A percentile compares a stretch with the other conserved stretches of the same genome.
Conservation (phyloP, 352 stramenopile genomes). For the Phytophthora sansomeana region DNA sequence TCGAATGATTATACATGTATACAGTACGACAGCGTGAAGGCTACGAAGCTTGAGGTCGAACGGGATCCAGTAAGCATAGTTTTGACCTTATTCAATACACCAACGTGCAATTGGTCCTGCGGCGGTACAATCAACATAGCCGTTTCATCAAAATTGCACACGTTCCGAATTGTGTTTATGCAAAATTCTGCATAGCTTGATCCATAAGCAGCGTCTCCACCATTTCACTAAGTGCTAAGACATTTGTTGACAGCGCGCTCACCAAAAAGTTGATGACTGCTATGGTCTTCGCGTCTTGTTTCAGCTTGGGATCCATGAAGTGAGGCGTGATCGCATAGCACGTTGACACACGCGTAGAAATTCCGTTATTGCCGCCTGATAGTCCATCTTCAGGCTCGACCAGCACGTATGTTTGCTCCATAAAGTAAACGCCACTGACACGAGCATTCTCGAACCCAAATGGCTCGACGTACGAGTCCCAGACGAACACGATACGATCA, state of each 20-base stretch:
- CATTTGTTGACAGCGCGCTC: slow-evolving; percentile 39
- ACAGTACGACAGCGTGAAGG: no score
- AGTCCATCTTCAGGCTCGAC: slow-evolving; percentile 38
- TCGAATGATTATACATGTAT: no score
- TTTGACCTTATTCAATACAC: no score
- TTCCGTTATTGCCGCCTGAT: slow-evolving; percentile 13
- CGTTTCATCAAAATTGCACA: no score
- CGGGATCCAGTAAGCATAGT: no score
- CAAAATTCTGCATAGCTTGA: slow-evolving; percentile 17
- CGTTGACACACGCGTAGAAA: slow-evolving; percentile 53
- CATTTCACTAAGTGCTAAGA: slow-evolving; percentile 50
- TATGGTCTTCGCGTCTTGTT: slow-evolving; percentile 34
- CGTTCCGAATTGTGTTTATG: neutral
- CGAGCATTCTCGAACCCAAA: slow-evolving; percentile 55
- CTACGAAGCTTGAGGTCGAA: no score
- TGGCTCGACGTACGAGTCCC: slow-evolving; percentile 58
- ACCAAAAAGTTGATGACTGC: slow-evolving; percentile 56
- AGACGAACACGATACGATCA: slow-evolving; percentile 64
- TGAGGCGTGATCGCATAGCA: slow-evolving; percentile 59
- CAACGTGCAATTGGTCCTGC: no score
- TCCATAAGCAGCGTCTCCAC: slow-evolving; percentile 52
- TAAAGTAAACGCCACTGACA: slow-evolving; percentile 49
- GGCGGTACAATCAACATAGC: no score
- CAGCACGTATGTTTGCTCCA: slow-evolving; percentile 70
- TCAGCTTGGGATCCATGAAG: slow-evolving; percentile 38